Evolutionary conservation across 495 filamentous ascomycete species (phyloP).

Genomic region (Aspergillus biplanus): DNA sequence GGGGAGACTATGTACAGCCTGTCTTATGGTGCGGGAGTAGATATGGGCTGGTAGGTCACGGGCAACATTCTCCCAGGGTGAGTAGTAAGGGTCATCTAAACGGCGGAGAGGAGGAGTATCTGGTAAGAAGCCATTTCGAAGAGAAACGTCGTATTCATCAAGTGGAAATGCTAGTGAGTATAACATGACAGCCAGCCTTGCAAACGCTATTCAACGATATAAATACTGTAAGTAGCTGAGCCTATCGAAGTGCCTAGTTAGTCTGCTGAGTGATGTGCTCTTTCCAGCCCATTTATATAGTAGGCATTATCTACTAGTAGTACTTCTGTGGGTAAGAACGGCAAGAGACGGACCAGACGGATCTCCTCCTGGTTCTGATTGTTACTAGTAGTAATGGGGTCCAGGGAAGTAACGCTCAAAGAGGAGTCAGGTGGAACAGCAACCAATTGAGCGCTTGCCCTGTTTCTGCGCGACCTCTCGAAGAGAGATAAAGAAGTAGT

Average conservation of each 20-base stretch:
- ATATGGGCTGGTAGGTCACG: constrained; percentile 78
- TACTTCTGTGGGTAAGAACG: background rate
- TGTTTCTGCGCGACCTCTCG: background rate
- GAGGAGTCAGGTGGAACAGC: background rate
- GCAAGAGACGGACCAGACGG: constrained; percentile 14
- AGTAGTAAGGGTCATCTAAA: constrained; percentile 83
- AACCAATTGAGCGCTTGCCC: background rate
- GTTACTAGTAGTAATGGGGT: background rate
- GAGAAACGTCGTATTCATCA: constrained; percentile 81
- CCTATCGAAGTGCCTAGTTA: background rate
- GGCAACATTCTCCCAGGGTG: constrained; percentile 82
- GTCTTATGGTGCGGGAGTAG: constrained; percentile 71
- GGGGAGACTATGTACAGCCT: constrained; percentile 74
- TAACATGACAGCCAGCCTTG: constrained; percentile 59
- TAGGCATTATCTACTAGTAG: background rate
- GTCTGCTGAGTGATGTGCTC: constrained; percentile 3
- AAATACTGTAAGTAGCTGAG: background rate
- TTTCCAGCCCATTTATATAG: constrained; percentile 5
- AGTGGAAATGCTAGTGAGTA: constrained; percentile 68
- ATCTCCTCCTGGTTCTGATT: background rate
- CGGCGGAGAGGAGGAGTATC: constrained; percentile 70
- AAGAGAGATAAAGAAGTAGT: no score
- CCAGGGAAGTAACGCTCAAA: no score
- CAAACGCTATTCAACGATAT: background rate
- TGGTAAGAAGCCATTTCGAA: constrained; percentile 84